These are phyloP conservation scores for Russula earlei DNA, from an alignment of 768 basidiomycete genomes.

Conservation along the genomic window DNA sequence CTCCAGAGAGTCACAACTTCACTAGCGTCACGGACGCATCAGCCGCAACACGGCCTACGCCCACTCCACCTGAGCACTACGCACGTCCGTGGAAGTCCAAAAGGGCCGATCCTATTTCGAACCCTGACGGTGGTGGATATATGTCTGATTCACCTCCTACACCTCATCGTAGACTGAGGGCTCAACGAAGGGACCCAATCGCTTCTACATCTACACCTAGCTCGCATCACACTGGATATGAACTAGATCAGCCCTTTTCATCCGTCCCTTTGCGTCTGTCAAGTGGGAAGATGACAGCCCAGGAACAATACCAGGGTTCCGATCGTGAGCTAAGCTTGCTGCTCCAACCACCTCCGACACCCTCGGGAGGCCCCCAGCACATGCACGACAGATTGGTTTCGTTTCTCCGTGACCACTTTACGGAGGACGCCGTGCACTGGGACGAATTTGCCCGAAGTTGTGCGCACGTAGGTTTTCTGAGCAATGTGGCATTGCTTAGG, in stretches of 20 bases:
- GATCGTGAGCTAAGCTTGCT: background rate
- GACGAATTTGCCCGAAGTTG: constrained; percentile 6
- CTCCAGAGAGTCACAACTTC: background rate
- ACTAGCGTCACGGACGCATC: background rate
- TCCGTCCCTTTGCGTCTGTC: background rate
- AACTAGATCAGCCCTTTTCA: background rate
- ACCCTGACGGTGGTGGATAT: constrained; percentile 1
- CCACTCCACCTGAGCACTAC: background rate
- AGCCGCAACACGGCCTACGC: background rate
- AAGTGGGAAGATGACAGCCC: background rate
- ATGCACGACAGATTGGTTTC: constrained; percentile 1
- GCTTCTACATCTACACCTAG: background rate
- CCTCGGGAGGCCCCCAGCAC: background rate
- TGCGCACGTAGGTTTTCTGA: background rate
- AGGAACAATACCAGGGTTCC: background rate
- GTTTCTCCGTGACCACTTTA: constrained; percentile 3
- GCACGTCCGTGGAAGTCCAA: constrained; percentile 2
- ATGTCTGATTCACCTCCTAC: constrained; percentile 3
- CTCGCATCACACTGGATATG: background rate
- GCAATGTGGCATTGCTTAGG: constrained; percentile 9
- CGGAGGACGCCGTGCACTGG: constrained; percentile 1
- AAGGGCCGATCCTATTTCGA: background rate
- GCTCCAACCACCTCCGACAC: background rate
- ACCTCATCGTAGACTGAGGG: background rate
- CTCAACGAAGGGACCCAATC: background rate